Evolutionary conservation across 352 stramenopile genomes (phyloP), one percentile per base, ranked within the genome.

Genomic region (Pythium plurisporium): DNA sequence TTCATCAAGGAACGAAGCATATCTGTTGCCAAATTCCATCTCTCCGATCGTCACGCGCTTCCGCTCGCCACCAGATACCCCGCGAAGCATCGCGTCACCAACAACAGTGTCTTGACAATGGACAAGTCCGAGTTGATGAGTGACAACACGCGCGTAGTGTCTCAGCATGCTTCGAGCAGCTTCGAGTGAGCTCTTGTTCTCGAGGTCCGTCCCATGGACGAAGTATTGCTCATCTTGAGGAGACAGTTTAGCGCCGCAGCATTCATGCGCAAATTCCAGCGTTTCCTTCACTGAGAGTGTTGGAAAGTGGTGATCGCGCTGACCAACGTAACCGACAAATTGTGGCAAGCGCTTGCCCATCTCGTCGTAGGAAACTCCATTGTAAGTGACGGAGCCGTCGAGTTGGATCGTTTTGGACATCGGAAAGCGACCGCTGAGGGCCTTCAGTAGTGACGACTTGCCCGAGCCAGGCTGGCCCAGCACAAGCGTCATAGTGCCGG

Each of bases 241-340:
- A n/a, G n/a, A n/a, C n/a, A n/a, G n/a, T n/a, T n/a, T n/a, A n/a
- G n/a, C n/a, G n/a, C n/a, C n/a, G n/a, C n/a, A n/a, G n/a, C n/a
- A n/a, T n/a, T n/a, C n/a, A n/a, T n/a, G n/a, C n/a, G 94, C 87
- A 70, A 99, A 98, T 51, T 92, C 76, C 59, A 98, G 86, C 12
- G 93, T 98, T 67, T 99, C 94, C 20, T 87, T 74, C 0, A 99
- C 96, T 5, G 94, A 98, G 15, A 98, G 69, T 22, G 89, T 84
- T 7, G 94, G 74, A 37, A 91, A 77, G 80, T 98, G 95, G 40
- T 82, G 78, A 65, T 98, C 95, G 27, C 30, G 56, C 46, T 80
- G 74, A 49, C 88, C 81, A 0, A 91, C 77, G 10, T 89, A 59
- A 3, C 78, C 74, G 1, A 69, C 76, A 2, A 89, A 62, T 63